These are phyloP conservation scores for Skeletonema potamos DNA, from an alignment of 108 stramenopile genomes.

Conservation along the genomic window DNA sequence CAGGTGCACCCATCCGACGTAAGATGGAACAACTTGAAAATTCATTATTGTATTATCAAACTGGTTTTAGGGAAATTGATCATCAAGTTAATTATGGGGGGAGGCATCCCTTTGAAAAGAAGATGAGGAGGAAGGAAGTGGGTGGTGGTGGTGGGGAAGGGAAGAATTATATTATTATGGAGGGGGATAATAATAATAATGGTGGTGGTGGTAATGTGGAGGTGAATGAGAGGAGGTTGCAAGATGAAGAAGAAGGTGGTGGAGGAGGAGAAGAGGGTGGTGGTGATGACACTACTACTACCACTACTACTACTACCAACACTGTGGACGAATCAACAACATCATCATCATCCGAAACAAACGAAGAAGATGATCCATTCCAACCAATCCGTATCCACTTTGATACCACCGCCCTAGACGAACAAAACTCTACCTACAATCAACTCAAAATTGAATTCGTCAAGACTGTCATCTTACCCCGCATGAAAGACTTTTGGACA, in stretches of 20 bases:
- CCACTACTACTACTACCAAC: background rate
- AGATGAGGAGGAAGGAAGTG: constrained; percentile 7
- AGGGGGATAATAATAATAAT: background rate
- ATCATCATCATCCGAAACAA: background rate
- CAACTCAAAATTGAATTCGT: constrained; percentile 69
- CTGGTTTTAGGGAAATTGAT: constrained; percentile 66
- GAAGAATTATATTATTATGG: background rate
- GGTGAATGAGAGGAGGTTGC: background rate
- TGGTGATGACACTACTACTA: background rate
- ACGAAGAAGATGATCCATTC: constrained; percentile 38
- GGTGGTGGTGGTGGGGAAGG: background rate
- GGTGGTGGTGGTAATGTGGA: background rate
- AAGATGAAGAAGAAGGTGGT: background rate
- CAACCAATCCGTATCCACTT: constrained; percentile 77
- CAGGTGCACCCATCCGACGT: constrained; percentile 54
- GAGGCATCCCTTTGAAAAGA: constrained; percentile 61
- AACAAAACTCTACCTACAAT: constrained; percentile 41
- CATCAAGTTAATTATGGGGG: constrained; percentile 65
- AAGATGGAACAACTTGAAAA: constrained; percentile 62
- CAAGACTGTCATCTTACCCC: constrained; percentile 65
- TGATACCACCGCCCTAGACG: constrained; percentile 66
- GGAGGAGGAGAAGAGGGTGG: background rate
- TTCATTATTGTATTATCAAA: constrained; percentile 50
- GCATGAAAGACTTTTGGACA: constrained; percentile 73
- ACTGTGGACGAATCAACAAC: too few species aligned